Evolutionary conservation across 768 basidiomycete genomes (phyloP).

Genomic region (Terana coerulea): DNA sequence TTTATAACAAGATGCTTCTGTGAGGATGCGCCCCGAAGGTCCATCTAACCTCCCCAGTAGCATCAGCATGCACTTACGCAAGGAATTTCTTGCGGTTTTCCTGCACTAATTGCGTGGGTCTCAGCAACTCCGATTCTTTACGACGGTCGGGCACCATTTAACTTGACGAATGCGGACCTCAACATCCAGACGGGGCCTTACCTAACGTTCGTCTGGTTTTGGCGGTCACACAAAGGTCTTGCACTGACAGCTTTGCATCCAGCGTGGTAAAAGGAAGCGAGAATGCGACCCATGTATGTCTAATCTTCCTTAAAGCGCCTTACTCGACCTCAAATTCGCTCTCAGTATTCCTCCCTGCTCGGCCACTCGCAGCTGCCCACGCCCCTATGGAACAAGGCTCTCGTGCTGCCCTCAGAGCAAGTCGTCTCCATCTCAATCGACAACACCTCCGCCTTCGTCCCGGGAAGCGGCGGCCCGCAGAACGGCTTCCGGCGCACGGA

Average conservation of each 20-base stretch:
- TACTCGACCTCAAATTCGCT: not conserved
- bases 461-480: slow-evolving; percentile 46
- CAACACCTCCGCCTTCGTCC: slow-evolving; percentile 53
- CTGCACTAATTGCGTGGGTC: not conserved
- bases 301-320: not conserved
- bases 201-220: slow-evolving; percentile 41
- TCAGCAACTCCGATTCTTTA: slow-evolving; percentile 37
- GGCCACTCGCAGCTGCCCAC: slow-evolving; percentile 38
- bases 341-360: slow-evolving; percentile 43
- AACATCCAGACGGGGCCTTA: slow-evolving; percentile 48
- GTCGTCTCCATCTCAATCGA: slow-evolving; percentile 50
- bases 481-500: slow-evolving; percentile 58
- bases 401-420: slow-evolving; percentile 40
- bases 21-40: too few species aligned
- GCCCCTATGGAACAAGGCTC: slow-evolving; percentile 42
- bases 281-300: slow-evolving; percentile 47
- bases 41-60: too few species aligned
- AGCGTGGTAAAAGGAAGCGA: slow-evolving; percentile 55
- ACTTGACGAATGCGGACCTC: slow-evolving; percentile 39
- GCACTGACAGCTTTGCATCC: not conserved
- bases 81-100: too few species aligned
- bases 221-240: too few species aligned
- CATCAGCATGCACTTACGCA: not conserved
- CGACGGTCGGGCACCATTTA: slow-evolving; percentile 50
- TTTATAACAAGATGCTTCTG: not conserved